These are phyloP conservation scores for Citrullus amarus DNA, from an alignment of 306 rosid genomes.

Conservation along the genomic window DNA sequence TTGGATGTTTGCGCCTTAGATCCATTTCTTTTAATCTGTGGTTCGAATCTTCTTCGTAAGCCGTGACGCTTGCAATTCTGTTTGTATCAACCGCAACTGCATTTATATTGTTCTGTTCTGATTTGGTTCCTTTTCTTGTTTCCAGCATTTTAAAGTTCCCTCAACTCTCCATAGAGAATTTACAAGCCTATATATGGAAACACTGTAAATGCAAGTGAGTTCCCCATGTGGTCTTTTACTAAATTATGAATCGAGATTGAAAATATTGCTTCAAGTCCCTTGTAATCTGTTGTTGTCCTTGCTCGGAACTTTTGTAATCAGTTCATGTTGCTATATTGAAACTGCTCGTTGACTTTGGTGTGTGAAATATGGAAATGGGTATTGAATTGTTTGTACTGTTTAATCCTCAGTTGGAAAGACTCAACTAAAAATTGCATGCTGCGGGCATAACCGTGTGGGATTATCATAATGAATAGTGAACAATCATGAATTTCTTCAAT, in stretches of 20 bases:
- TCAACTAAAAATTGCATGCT: neutral
- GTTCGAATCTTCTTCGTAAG: slow-evolving; percentile 9
- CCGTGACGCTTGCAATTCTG: slow-evolving; percentile 14
- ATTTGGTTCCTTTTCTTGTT: neutral
- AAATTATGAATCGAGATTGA: neutral
- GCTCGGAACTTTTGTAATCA: neutral
- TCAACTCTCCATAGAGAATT: neutral
- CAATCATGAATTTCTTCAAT: neutral
- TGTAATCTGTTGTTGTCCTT: neutral
- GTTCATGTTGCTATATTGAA: neutral
- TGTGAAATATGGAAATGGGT: neutral
- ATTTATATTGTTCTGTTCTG: neutral
- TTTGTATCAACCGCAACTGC: neutral
- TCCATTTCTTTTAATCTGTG: neutral
- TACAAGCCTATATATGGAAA: neutral
- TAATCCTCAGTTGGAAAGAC: neutral
- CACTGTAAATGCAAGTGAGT: neutral
- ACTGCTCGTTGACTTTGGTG: neutral
- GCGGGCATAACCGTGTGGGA: neutral
- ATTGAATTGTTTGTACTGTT: neutral
- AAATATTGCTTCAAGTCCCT: neutral
- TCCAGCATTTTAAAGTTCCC: neutral
- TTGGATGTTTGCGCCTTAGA: neutral
- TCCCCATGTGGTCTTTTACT: neutral
- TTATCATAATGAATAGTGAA: neutral